Conservation (phyloP, 495 filamentous ascomycete genomes). For the Tuber brumale region DNA sequence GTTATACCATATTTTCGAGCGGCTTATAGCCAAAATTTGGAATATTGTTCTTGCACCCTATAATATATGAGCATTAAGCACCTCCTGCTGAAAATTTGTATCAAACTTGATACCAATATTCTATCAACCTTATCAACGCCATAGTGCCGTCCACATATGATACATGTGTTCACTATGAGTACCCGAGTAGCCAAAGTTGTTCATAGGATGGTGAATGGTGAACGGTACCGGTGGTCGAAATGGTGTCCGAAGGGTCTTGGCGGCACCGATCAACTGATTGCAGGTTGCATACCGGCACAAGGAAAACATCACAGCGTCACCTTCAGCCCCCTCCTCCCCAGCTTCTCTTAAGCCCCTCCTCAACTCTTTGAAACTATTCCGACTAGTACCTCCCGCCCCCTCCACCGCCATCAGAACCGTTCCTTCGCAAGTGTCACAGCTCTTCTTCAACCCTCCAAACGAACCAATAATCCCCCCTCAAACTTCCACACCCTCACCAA, state of each 20-base stretch:
- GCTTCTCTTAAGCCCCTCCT: background rate
- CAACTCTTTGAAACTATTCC: background rate
- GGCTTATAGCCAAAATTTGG: background rate
- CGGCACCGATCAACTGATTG: background rate
- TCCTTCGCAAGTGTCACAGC: background rate
- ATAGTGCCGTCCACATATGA: too few relatives aligned
- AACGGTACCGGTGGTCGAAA: too few relatives aligned
- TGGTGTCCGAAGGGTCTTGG: background rate
- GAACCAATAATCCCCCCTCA: background rate
- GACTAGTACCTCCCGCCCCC: background rate
- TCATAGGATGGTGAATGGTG: background rate
- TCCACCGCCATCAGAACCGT: background rate
- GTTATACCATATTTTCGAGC: background rate
- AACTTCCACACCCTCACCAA: constrained; percentile 41
- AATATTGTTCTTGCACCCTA: background rate
- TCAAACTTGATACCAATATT: background rate
- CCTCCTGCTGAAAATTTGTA: background rate
- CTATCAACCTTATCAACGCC: background rate
- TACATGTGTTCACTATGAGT: background rate
- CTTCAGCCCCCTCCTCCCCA: background rate
- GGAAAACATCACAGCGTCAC: background rate
- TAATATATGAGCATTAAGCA: background rate
- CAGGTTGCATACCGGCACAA: background rate
- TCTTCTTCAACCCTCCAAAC: constrained; percentile 7
- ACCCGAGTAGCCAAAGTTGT: background rate